Conservation (phyloP, 2,329 filamentous ascomycete genomes). For the Emmonsiellopsis sp. region DNA sequence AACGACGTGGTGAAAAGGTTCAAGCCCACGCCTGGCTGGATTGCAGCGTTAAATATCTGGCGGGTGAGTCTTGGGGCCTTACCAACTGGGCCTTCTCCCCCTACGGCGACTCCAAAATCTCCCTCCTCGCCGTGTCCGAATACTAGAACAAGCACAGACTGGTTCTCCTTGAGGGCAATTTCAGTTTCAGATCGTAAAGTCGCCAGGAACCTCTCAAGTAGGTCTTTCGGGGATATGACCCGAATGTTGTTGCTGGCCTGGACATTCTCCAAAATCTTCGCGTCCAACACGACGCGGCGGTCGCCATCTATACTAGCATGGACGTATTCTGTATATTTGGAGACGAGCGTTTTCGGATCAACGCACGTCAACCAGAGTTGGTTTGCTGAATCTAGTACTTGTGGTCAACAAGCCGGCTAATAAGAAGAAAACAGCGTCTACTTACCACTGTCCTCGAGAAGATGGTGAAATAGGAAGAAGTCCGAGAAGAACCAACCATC, state of each 20-base stretch:
- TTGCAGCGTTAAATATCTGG: background rate
- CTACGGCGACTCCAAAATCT: constrained; percentile 1
- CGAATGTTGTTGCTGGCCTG: constrained; percentile 1
- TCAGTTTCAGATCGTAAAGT: constrained; percentile 4
- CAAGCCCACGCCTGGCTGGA: background rate
- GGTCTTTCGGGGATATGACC: constrained; percentile 3
- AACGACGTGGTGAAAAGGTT: constrained; percentile 7
- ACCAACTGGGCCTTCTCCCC: background rate
- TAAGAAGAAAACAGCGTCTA: background rate
- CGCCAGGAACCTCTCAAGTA: constrained; percentile 5
- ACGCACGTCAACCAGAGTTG: constrained; percentile 8
- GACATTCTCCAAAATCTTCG: background rate
- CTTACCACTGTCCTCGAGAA: constrained; percentile 4
- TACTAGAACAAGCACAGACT: constrained; percentile 5
- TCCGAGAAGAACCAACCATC: constrained; percentile 11
- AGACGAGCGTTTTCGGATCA: constrained; percentile 5
- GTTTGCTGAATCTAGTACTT: background rate
- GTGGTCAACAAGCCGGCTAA: background rate
- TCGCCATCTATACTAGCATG: constrained; percentile 4
- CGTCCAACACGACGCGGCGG: constrained; percentile 6
- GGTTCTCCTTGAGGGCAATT: constrained; percentile 1
- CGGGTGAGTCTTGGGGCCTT: background rate
- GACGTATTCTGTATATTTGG: constrained; percentile 7
- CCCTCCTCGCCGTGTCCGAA: constrained; percentile 7
- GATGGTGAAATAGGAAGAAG: constrained; percentile 10